Base-by-base conservation (phyloP, 2,329 filamentous ascomycete species). In the Aspergillus fumigatus region DNA sequence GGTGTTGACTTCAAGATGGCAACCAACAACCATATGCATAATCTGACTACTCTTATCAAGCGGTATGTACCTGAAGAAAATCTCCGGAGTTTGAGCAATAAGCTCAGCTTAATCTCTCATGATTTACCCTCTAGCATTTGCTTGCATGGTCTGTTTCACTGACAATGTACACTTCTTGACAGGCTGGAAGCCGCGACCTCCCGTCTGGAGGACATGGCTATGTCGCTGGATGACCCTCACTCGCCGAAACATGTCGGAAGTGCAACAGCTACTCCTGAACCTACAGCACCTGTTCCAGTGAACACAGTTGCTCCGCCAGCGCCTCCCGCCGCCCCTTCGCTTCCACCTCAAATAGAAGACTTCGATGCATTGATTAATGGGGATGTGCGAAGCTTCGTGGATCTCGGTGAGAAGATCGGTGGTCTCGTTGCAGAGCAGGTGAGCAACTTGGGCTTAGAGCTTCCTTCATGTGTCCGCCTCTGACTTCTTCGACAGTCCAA, bases 141-240 rank as follows among this genome's bases (percentile, higher is more conserved):
- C 17, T 29, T 49, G 21, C 38, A 27, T 48, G 3, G 41, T 21
- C 23, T 9, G 6, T 32, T 54, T 54, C 25, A 50, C 67, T 76
- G 68, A 75, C 70, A 59, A 64, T 73, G 69, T 85, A 73, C 85
- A 76, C 57, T 71, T 58, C 53, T 64, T 75, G 62, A 70, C 80
- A 99, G 94, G 78, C 89, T 99, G 66, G 94, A 99, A 82, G 94
- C 94, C 73, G 94, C 94, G 41, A 99, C 94, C 52, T 94, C 92
- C 62, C 88, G 94, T 57, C 85, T 99, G 55, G 94, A 99, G 79
- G 94, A 99, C 74, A 96, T 99, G 70, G 93, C 94, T 48, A 86
- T 89, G 63, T 88, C 90, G 17, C 85, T 79, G 48, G 75, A 77
- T 59, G 74, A 73, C 83, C 54, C 82, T 77, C 68, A 79, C 54